Evolutionary conservation across 2,329 filamentous ascomycete genomes (phyloP).

Genomic region (Hymenoscyphus fructigenus): DNA sequence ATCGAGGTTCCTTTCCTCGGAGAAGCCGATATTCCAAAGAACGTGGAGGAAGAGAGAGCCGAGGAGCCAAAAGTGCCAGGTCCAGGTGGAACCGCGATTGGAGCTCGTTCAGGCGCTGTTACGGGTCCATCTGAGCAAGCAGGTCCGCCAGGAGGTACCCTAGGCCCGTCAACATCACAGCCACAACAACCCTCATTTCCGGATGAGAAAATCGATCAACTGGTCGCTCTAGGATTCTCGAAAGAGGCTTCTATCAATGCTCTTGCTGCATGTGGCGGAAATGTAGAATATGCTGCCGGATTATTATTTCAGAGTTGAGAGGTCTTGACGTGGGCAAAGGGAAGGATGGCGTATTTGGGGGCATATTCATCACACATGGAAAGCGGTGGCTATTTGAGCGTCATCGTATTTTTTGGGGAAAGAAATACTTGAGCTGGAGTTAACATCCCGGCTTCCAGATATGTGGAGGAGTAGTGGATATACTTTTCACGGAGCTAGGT

Average conservation of each 20-base stretch:
- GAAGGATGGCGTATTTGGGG: conserved; percentile 2
- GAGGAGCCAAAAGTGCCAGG: conserved; percentile 83
- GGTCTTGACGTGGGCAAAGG: not conserved
- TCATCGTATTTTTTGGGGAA: not conserved
- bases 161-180: conserved; percentile 25
- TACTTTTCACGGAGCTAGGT: not conserved
- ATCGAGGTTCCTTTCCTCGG: conserved; percentile 87
- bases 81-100: conserved; percentile 85
- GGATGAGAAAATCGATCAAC: conserved; percentile 69
- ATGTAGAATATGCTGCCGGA: conserved; percentile 84
- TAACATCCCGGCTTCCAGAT: not conserved
- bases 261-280: conserved; percentile 77
- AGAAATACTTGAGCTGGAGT: not conserved
- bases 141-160: conserved; percentile 18
- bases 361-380: not conserved
- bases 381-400: not conserved
- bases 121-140: conserved; percentile 41
- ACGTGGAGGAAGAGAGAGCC: conserved; percentile 67
- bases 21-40: conserved; percentile 91
- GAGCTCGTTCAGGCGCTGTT: conserved; percentile 77
- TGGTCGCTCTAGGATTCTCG: conserved; percentile 76
- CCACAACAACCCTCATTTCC: conserved; percentile 33
- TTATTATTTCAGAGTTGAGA: conserved; percentile 62
- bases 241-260: conserved; percentile 75
- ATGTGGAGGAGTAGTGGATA: not conserved